Evolutionary conservation across 2,329 filamentous ascomycete species (phyloP).

Genomic region (Talaromyces sp.): DNA sequence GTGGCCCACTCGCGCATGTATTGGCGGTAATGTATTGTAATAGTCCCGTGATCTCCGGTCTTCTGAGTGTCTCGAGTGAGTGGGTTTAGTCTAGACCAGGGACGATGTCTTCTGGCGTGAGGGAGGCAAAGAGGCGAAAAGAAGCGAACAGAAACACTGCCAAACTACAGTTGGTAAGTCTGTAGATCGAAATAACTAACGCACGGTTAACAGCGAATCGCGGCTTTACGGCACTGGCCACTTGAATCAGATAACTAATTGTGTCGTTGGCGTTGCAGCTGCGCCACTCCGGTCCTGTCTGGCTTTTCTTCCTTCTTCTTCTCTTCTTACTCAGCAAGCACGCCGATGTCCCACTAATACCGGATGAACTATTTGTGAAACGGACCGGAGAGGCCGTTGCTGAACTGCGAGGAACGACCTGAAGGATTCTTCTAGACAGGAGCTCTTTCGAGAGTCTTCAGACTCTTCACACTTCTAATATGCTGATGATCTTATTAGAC

Average conservation of each 20-base stretch:
- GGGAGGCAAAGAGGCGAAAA: slow-evolving; percentile 1
- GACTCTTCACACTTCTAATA: background rate
- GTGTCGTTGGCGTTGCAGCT: background rate
- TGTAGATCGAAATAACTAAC: background rate
- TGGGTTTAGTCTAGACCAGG: background rate
- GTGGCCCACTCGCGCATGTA: background rate
- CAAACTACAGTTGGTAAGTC: slow-evolving; percentile 1
- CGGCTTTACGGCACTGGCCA: slow-evolving; percentile 8
- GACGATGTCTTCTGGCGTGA: background rate
- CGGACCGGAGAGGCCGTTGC: background rate
- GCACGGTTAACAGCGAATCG: background rate
- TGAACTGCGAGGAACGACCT: background rate
- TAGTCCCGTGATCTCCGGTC: slow-evolving; percentile 1
- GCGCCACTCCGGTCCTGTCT: slow-evolving; percentile 2
- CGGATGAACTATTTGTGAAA: slow-evolving; percentile 2
- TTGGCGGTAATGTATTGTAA: background rate
- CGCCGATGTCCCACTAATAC: background rate
- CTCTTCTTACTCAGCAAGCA: background rate
- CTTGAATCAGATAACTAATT: background rate
- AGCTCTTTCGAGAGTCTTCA: background rate
- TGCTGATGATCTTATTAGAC: background rate
- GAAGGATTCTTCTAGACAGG: background rate
- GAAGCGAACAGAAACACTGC: slow-evolving; percentile 5
- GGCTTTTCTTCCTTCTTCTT: background rate
- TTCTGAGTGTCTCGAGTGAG: too few relatives aligned